Evolutionary conservation across 140 eudicot genomes (phyloP), one percentile per base, ranked within the genome.

Genomic region (Cichorium intybus): DNA sequence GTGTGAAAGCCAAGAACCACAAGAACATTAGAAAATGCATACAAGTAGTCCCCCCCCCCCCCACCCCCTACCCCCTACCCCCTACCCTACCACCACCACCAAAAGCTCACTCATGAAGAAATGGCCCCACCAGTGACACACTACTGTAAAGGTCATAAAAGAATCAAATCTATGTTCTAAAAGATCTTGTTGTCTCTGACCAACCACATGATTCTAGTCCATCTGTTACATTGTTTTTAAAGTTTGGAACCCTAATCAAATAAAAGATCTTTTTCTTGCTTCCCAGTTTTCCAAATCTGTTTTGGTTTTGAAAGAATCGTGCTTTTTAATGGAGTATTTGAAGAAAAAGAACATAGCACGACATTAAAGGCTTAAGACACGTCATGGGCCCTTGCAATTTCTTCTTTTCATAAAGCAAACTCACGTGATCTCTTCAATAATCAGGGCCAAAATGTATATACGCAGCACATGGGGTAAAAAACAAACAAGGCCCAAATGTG

Each of bases 171-270:
- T 23, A 41, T 67, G 31, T 56, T 60, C 39, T 50, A 21, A 16
- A 59, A 75, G 70, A 67, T 75, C 48, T 60, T 59, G 70, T 74
- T 37, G 57, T 45, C 65, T 54, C 54, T 62, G 62, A 51, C 29
- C 73, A 55, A 55, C 64, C 56, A 68, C 73, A 27, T 17, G 74
- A 56, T 56, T 45, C 66, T 56, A 56, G 58, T 69, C 49, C 20
- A 71, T 60, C 69, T 8, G 5, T 29, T 49, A 7, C 35, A 49
- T 1, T 28, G 28, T 37, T 62, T 20, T 12, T 48, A 20, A 1
- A 17, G 54, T n/a, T 4, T 48, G 26, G 7, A 37, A 9, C 45
- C 15, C 4, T 6, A 37, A 11, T 11, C 45, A 37, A 11, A 35
- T 45, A n/a, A 45, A 11, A 28, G 5, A 63, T 24, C 41, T 45